Conservation (phyloP, 192 early-diverging fungal species). For the Coemansia reversa region DNA sequence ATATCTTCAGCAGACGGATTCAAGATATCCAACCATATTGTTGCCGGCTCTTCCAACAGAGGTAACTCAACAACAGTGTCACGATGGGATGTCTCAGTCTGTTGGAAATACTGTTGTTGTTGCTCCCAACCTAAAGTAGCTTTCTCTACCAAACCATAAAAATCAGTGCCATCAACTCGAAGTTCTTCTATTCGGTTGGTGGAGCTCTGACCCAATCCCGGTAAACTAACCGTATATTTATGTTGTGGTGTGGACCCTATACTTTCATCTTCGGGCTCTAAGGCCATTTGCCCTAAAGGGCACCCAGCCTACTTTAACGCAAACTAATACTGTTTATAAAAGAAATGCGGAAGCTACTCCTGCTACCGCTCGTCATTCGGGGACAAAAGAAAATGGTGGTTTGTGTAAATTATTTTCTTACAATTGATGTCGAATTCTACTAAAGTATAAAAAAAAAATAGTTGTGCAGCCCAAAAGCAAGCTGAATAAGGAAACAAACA, state of each 20-base stretch:
- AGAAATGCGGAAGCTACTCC: no score
- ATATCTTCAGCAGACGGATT: constrained; percentile 26
- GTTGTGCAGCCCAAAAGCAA: no score
- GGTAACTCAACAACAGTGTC: not conserved
- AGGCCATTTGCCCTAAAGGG: not conserved
- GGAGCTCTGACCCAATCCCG: constrained; percentile 23
- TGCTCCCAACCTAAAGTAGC: constrained; percentile 12
- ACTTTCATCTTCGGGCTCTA: not conserved
- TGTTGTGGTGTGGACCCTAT: not conserved
- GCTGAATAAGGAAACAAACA: no score
- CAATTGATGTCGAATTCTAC: no score
- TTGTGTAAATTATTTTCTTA: no score
- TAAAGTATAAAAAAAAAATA: no score
- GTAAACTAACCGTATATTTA: constrained; percentile 39
- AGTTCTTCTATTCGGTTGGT: constrained; percentile 16
- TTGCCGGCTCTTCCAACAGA: not conserved
- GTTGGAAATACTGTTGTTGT: not conserved
- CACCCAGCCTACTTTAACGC: no score
- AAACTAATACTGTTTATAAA: no score
- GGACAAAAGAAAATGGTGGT: no score
- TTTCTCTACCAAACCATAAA: constrained; percentile 24
- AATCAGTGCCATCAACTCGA: constrained; percentile 3
- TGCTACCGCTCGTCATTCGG: no score
- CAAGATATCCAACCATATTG: constrained; percentile 42
- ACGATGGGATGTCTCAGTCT: not conserved